Evolutionary conservation across 2,329 filamentous ascomycete species (phyloP).

Genomic region (Neophaeococcomyces aloes): DNA sequence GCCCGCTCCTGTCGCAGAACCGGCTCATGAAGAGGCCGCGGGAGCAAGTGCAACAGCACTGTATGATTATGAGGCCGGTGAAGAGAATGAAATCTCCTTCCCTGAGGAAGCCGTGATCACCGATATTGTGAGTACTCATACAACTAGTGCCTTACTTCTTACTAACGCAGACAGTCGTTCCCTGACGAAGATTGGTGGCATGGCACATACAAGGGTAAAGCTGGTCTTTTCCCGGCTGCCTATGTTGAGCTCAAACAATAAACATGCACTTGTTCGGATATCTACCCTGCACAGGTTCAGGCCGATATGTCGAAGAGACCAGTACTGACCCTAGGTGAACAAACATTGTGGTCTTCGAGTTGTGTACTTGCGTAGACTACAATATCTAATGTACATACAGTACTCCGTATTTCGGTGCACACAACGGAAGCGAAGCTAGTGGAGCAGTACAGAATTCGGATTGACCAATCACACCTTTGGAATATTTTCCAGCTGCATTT

Average conservation of each 20-base stretch:
- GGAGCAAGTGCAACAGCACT: conserved; percentile 69
- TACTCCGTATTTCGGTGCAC: too few species aligned
- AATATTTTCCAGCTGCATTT: neutral
- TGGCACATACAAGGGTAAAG: conserved; percentile 67
- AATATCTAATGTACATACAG: too few species aligned
- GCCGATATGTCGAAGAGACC: too few species aligned
- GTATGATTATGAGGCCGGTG: conserved; percentile 94
- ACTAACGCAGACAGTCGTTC: conserved; percentile 55
- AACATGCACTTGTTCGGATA: conserved; percentile 11
- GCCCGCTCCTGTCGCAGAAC: conserved; percentile 29
- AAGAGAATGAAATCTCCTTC: conserved; percentile 81
- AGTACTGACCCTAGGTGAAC: too few species aligned
- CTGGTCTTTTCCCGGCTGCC: conserved; percentile 65
- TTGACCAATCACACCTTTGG: too few species aligned
- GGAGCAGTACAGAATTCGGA: too few species aligned
- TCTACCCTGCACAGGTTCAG: too few species aligned
- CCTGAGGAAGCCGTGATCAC: conserved; percentile 77
- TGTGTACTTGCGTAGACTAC: too few species aligned
- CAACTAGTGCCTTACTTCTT: conserved; percentile 19
- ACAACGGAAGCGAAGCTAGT: too few species aligned
- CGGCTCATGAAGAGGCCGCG: conserved; percentile 24
- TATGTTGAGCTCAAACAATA: conserved; percentile 37
- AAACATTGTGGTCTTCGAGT: too few species aligned
- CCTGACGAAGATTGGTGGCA: conserved; percentile 99
- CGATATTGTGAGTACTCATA: conserved; percentile 52